A percentile compares a stretch with the other conserved stretches of the same genome.
phyloP scores from a whole-genome alignment of 2,329 filamentous ascomycete species.

The Colletotrichum orbiculare region DNA sequence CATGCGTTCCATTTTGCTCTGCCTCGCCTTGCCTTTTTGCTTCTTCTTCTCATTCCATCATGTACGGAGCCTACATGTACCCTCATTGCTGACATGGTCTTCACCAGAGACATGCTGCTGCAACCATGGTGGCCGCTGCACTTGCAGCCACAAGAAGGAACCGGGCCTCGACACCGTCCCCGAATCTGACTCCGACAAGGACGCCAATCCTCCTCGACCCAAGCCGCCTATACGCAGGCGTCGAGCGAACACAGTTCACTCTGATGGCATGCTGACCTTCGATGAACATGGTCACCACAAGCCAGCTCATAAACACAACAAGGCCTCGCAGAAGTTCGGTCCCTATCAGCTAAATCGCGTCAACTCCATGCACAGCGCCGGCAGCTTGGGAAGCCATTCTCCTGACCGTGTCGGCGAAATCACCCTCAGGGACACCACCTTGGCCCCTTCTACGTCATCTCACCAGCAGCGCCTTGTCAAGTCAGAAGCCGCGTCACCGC shows the following conservation, averaged over 20 bases:
- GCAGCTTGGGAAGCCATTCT: conserved; percentile 60
- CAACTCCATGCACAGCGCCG: conserved; percentile 66
- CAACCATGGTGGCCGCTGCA: conserved; percentile 75
- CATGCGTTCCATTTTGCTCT: no score
- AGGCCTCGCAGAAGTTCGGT: conserved; percentile 69
- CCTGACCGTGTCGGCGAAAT: conserved; percentile 54
- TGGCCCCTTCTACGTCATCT: conserved; percentile 51
- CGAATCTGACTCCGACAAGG: conserved; percentile 70
- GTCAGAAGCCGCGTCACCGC: conserved; percentile 71
- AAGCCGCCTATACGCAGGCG: conserved; percentile 61
- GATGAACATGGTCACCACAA: conserved; percentile 75
- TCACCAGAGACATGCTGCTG: conserved; percentile 73
- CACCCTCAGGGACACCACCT: conserved; percentile 51
- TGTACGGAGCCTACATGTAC: no score
- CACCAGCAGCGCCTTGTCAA: conserved; percentile 65
- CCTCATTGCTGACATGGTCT: no score
- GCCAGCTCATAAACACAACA: conserved; percentile 69
- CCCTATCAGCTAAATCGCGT: conserved; percentile 71
- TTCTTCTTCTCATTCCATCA: no score
- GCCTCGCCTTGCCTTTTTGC: no score
- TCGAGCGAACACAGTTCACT: conserved; percentile 71
- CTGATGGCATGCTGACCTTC: conserved; percentile 68
- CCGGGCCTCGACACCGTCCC: conserved; percentile 69
- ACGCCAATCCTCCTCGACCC: conserved; percentile 48
- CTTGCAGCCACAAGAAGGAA: conserved; percentile 73